Base-by-base conservation (phyloP, 352 stramenopile species). In the Thraustochytrium striatum region DNA sequence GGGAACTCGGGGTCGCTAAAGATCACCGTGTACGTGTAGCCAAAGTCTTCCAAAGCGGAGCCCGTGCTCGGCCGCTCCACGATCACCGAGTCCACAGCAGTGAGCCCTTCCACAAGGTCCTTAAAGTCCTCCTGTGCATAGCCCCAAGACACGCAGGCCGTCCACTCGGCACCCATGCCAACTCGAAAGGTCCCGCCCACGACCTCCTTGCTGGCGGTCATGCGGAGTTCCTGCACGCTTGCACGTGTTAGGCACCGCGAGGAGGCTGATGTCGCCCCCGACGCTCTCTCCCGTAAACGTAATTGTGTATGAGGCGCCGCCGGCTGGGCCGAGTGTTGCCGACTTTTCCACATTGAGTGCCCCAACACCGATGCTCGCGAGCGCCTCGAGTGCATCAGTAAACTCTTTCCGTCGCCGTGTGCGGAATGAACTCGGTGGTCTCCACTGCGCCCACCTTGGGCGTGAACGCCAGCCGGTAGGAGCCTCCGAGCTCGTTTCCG, bases 251-350 rank as follows among this genome's bases (percentile, higher is more conserved):
- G 85, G 32, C 11, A 81, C 13, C 57, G 93, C 59, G 33, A 82
- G 43, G 47, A 84, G 82, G 25, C 16, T 11, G 3, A 98, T 84
- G 79, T 98, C 88, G 0, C 93, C 94, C 21, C 94, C 93, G 21
- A 94, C 86, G 68, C 85, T 82, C 82, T 89, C 62, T 55, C 90
- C 85, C 2, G 78, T 79, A 78, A 91, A 94, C 32, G 85, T 87
- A 35, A 94, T 85, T 5, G 84, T 88, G 70, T 91, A 94, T 2
- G 82, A 85, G 82, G 87, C 92, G 25, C 87, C 88, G 84, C 91
- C 90, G 39, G 85, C 85, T 52, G 87, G 84, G 35, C 84, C 89
- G 19, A 85, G 84, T 11, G 82, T 68, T 13, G 79, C 79, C 28
- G 82, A 87, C 69, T 86, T n/a, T n/a, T n/a, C 53, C 30, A 57